Evolutionary conservation across 2,329 filamentous ascomycete species (phyloP).

Genomic region (Conoideocrella luteorostrata): DNA sequence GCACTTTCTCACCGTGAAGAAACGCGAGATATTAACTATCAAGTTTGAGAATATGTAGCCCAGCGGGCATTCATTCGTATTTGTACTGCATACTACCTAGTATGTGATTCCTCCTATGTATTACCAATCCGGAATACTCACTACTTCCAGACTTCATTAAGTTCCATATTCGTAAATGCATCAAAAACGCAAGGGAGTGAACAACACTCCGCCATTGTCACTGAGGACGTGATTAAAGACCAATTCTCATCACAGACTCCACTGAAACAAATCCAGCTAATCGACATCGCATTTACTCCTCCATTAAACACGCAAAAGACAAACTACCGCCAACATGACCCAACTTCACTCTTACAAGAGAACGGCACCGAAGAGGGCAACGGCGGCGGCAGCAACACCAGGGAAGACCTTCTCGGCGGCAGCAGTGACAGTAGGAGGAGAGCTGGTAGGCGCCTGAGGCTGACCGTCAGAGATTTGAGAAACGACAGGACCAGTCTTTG

Average conservation of each 20-base stretch:
- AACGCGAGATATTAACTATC: background rate
- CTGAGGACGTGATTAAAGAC: background rate
- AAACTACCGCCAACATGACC: no score
- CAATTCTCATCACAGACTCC: background rate
- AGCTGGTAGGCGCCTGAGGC: conserved; percentile 19
- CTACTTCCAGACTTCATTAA: background rate
- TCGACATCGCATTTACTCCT: no score
- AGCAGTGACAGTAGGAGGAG: conserved; percentile 14
- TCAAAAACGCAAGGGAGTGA: background rate
- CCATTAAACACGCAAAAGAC: no score
- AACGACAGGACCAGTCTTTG: conserved; percentile 28
- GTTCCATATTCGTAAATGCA: conserved; percentile 1
- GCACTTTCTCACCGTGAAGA: no score
- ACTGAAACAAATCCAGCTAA: background rate
- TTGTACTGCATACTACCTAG: conserved; percentile 3
- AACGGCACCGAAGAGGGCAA: conserved; percentile 13
- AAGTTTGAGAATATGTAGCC: conserved; percentile 1
- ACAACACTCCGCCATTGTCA: background rate
- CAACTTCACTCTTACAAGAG: conserved; percentile 11
- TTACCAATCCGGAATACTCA: conserved; percentile 1
- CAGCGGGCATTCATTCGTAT: background rate
- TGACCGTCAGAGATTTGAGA: conserved; percentile 26
- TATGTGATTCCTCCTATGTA: conserved; percentile 3
- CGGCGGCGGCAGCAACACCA: conserved; percentile 8
- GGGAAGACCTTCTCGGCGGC: conserved; percentile 11